phyloP scores from a whole-genome alignment of 2,329 filamentous ascomycete genomes.

The Chalara sp. region DNA sequence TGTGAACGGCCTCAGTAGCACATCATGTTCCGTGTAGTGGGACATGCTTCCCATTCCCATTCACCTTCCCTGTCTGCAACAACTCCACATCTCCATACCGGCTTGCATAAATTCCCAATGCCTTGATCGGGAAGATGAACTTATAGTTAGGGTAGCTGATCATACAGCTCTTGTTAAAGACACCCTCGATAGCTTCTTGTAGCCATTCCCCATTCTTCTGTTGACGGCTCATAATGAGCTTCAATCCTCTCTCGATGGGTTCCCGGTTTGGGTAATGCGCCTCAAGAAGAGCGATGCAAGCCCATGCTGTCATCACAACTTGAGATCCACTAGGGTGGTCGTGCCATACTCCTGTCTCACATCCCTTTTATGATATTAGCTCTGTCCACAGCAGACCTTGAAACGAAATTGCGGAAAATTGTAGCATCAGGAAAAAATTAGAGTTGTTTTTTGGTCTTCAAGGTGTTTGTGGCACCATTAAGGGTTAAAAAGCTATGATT shows the following conservation, averaged over 20 bases:
- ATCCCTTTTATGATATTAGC: slow-evolving; percentile 43
- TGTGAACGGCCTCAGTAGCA: too few relatives aligned
- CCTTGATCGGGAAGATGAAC: slow-evolving; percentile 91
- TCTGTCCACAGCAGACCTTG: too few relatives aligned
- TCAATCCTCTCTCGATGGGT: slow-evolving; percentile 66
- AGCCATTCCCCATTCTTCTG: slow-evolving; percentile 87
- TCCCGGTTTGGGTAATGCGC: slow-evolving; percentile 72
- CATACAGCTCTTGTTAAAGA: slow-evolving; percentile 99
- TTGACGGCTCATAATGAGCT: slow-evolving; percentile 79
- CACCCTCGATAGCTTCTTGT: slow-evolving; percentile 92
- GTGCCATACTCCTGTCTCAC: slow-evolving; percentile 67
- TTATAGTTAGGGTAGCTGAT: slow-evolving; percentile 99
- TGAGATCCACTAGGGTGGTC: slow-evolving; percentile 73
- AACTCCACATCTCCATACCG: slow-evolving; percentile 22
- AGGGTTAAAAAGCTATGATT: background rate
- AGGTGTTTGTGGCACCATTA: background rate
- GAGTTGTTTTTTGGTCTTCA: background rate
- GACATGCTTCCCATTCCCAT: background rate
- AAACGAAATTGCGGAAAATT: too few relatives aligned
- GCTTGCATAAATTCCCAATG: slow-evolving; percentile 67
- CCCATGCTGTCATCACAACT: slow-evolving; percentile 94
- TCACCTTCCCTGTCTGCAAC: background rate
- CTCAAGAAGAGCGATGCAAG: slow-evolving; percentile 73
- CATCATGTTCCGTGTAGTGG: too few relatives aligned
- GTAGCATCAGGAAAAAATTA: background rate